Percentiles rank a stretch among this genome's conserved stretches.
phyloP scores from a whole-genome alignment of 352 stramenopile species.

The Globisporangium polare region DNA sequence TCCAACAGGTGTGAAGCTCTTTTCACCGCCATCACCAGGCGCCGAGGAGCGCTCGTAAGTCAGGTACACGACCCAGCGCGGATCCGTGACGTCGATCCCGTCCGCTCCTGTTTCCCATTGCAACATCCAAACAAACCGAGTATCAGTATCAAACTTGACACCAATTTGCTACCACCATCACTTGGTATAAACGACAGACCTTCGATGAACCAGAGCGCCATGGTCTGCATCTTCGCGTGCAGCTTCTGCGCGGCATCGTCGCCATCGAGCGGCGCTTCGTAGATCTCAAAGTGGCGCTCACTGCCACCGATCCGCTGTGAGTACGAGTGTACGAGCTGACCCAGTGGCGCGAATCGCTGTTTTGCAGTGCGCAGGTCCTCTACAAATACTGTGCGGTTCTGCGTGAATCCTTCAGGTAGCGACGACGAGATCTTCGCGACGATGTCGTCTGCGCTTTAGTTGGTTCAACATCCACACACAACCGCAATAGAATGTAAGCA shows the following conservation, averaged over 20 bases:
- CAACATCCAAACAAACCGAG: not conserved
- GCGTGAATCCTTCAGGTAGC: constrained; percentile 36
- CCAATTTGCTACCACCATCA: not conserved
- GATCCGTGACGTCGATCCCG: constrained; percentile 64
- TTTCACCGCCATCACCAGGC: not conserved
- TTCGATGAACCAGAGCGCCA: constrained; percentile 85
- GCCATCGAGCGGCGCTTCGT: constrained; percentile 54
- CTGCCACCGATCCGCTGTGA: constrained; percentile 14
- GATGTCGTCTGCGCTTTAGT: constrained; percentile 45
- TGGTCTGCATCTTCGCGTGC: constrained; percentile 62
- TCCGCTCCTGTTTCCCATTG: constrained; percentile 41
- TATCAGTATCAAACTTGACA: not conserved
- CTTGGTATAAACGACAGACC: constrained; percentile 18
- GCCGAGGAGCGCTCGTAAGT: constrained; percentile 48
- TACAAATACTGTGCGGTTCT: constrained; percentile 40
- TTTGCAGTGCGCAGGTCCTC: constrained; percentile 15
- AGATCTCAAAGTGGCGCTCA: constrained; percentile 58
- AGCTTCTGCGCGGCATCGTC: constrained; percentile 53
- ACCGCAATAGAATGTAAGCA: not conserved
- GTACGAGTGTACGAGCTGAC: constrained; percentile 41
- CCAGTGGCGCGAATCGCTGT: constrained; percentile 37
- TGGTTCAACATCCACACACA: not conserved
- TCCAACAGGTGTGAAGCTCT: constrained; percentile 40
- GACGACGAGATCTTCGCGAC: constrained; percentile 42
- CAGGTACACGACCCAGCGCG: constrained; percentile 77